Base-by-base conservation (phyloP, 257 asterid species). In the Thymus quinquecostatus region DNA sequence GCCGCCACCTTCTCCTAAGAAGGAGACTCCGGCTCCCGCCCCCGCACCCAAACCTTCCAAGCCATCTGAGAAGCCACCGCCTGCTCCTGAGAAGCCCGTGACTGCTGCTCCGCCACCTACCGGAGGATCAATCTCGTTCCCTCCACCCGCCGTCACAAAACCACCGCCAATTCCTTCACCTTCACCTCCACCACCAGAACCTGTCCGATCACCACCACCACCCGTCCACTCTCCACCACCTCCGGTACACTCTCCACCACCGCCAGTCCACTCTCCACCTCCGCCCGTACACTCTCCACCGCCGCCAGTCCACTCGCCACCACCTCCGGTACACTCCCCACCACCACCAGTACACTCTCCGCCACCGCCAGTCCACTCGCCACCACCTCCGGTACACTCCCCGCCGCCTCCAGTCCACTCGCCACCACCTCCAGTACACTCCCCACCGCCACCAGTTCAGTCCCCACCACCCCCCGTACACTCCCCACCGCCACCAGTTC, bases 401-500 rank as follows among this genome's bases (percentile, higher is more conserved):
- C 67, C 64, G 5, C 75, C 74, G 0, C 76, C 69, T 1, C 54
- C 33, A 0, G 21, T 40, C n/a, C 38, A 30, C 21, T 56, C 62
- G 0, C 62, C 62, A 3, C 76, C 80, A 33, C 75, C 80, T 3
- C 75, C 76, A 10, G 32, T 45, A 0, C 4, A 33, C 5, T 55
- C 77, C 5, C 66, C 78, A 4, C 77, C 74, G 5, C 78, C 81
- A 0, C 65, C 70, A 0, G 8, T 28, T 0, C 10, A 41, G 0
- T 73, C 83, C 2, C 69, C 82, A 30, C 74, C 72, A 0, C 70
- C 78, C 1, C 60, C 60, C 1, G 72, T 71, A 5, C 60, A 55
- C n/a, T 65, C 73, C 3, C 48, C 27, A 1, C 83, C 83, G 44
- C 75, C 78, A 9, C 70, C 82, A 48, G 54, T 5, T 6, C 53